phyloP scores from a whole-genome alignment of 2,329 filamentous ascomycete species.

The Aspergillus candidus region DNA sequence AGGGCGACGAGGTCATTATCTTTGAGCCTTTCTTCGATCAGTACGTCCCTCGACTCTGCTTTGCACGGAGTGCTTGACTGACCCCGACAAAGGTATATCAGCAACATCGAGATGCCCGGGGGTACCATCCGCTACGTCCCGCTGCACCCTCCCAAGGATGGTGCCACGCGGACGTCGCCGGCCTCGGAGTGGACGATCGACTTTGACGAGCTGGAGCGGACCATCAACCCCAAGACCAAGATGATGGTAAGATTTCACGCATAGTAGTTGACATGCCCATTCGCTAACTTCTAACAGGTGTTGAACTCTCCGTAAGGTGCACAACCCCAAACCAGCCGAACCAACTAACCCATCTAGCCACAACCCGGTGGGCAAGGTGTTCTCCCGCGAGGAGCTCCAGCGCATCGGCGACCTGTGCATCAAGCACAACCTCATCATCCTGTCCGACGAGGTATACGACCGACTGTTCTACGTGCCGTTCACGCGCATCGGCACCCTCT shows the following conservation, averaged over 20 bases:
- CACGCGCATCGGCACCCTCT: constrained; percentile 83
- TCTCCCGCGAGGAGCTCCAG: constrained; percentile 74
- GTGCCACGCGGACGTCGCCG: constrained; percentile 71
- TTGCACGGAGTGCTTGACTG: not conserved
- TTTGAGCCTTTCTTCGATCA: constrained; percentile 99
- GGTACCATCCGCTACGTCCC: constrained; percentile 93
- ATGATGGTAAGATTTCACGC: constrained; percentile 66
- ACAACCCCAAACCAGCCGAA: not conserved
- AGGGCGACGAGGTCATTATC: constrained; percentile 91
- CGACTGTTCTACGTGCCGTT: constrained; percentile 93
- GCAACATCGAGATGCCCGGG: constrained; percentile 97
- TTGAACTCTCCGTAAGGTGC: constrained; percentile 45
- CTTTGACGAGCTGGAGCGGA: constrained; percentile 71
- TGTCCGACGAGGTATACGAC: constrained; percentile 92
- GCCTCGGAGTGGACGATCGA: constrained; percentile 85
- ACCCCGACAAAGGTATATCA: constrained; percentile 61
- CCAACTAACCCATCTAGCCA: constrained; percentile 44
- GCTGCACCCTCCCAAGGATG: constrained; percentile 79
- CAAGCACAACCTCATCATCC: constrained; percentile 87
- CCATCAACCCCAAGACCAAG: constrained; percentile 80
- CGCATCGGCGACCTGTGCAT: constrained; percentile 83
- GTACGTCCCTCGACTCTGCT: constrained; percentile 39
- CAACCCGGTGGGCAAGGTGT: constrained; percentile 96
- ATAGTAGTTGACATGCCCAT: constrained; percentile 1
- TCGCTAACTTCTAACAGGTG: constrained; percentile 27